Evolutionary conservation across 192 early-diverging fungal genomes (phyloP).

Genomic region (Linnemannia elongata): DNA sequence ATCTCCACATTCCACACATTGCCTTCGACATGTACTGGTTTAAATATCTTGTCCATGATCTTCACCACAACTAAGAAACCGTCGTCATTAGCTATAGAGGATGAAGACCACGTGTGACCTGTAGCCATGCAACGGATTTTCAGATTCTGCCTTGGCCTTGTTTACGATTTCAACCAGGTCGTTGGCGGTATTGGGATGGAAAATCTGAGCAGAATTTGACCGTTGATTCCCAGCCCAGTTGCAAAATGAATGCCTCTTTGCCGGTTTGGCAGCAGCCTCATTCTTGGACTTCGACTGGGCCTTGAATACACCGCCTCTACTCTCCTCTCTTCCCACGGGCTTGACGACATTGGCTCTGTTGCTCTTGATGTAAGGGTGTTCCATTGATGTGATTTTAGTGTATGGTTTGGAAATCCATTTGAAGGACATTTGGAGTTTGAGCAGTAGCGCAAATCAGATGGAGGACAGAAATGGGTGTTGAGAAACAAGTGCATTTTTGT

Average conservation of each 20-base stretch:
- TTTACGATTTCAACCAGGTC: constrained; percentile 32
- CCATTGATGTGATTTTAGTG: constrained; percentile 19
- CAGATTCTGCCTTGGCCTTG: constrained; percentile 16
- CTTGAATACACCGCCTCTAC: constrained; percentile 6
- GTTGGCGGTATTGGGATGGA: constrained; percentile 23
- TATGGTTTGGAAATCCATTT: constrained; percentile 11
- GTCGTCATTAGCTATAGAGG: constrained; percentile 19
- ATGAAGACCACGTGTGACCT: constrained; percentile 36
- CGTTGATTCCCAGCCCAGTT: constrained; percentile 47
- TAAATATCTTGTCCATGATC: constrained; percentile 19
- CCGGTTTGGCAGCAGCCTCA: constrained; percentile 9
- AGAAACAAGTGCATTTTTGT: constrained; percentile 10
- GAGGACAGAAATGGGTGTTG: neutral
- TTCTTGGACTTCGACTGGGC: constrained; percentile 7
- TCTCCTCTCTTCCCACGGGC: neutral
- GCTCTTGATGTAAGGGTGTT: constrained; percentile 5
- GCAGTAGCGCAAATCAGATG: neutral
- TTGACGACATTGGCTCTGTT: constrained; percentile 3
- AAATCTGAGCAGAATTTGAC: constrained; percentile 26
- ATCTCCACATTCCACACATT: constrained; percentile 39
- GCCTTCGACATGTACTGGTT: constrained; percentile 23
- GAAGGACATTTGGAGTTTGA: constrained; percentile 7
- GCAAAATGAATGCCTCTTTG: neutral
- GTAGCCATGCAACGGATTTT: constrained; percentile 38
- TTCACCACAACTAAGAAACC: constrained; percentile 30